Conservation (phyloP, 495 filamentous ascomycete genomes). For the Parathielavia appendiculata region DNA sequence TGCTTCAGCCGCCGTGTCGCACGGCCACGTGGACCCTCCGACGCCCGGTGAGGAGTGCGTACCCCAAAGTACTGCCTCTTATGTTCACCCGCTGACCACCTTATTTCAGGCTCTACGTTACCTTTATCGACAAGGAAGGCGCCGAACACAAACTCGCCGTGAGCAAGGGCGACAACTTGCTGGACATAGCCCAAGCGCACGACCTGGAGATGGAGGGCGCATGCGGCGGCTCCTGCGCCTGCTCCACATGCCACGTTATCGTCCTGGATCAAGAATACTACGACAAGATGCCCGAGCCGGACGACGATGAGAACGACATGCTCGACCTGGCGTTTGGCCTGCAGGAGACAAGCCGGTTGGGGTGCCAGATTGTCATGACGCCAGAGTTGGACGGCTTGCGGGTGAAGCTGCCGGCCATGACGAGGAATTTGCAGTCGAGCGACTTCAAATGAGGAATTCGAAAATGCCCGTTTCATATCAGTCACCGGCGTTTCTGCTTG, state of each 20-base stretch:
- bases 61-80: constrained; percentile 19
- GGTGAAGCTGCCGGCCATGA: constrained; percentile 86
- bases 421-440: constrained; percentile 89
- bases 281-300: constrained; percentile 86
- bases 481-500: constrained; percentile 18
- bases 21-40: constrained; percentile 77
- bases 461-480: neutral
- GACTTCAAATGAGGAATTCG: constrained; percentile 59
- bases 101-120: constrained; percentile 71
- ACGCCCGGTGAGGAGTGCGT: constrained; percentile 89
- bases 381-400: constrained; percentile 81
- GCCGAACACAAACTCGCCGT: constrained; percentile 70
- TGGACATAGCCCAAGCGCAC: constrained; percentile 91
- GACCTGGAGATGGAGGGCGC: constrained; percentile 98
- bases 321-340: constrained; percentile 91
- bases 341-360: constrained; percentile 92
- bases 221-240: constrained; percentile 93
- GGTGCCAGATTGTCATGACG: constrained; percentile 89
- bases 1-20: constrained; percentile 51
- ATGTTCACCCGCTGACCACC: constrained; percentile 9
- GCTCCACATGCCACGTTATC: constrained; percentile 96
- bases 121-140: constrained; percentile 93
- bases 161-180: constrained; percentile 77
- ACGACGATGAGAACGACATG: constrained; percentile 99
- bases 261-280: constrained; percentile 77